phyloP scores from a whole-genome alignment of 2,329 filamentous ascomycete genomes.

The Helotiales sp. region DNA sequence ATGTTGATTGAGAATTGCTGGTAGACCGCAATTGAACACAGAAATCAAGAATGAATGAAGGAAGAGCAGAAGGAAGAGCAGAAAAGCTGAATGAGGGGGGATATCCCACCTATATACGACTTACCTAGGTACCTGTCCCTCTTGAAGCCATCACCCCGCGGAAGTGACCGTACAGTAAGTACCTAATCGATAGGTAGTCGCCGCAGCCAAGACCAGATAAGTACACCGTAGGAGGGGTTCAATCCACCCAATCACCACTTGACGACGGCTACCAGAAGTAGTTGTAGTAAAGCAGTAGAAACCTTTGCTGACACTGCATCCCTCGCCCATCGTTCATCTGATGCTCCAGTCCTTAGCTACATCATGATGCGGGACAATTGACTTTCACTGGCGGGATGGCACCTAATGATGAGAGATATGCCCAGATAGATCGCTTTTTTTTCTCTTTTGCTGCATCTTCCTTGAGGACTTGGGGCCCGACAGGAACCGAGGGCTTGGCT shows the following conservation, averaged over 20 bases:
- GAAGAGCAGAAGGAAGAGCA: neutral
- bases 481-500: too few relatives aligned
- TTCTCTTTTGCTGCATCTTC: too few relatives aligned
- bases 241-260: neutral
- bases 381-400: neutral
- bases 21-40: neutral
- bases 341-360: too few relatives aligned
- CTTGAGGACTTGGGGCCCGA: too few relatives aligned
- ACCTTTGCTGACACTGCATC: neutral
- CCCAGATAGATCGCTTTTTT: too few relatives aligned
- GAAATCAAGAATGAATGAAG: neutral
- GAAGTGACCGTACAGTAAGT: neutral
- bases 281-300: too few relatives aligned
- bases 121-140: too few relatives aligned
- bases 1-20: neutral
- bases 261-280: neutral
- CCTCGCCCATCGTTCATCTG: neutral
- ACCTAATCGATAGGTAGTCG: too few relatives aligned
- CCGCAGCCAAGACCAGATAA: neutral
- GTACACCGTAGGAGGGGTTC: too few relatives aligned
- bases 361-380: neutral
- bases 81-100: neutral
- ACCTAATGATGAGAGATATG: neutral
- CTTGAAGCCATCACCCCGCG: neutral
- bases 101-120: neutral